These are phyloP conservation scores for Aureobasidium sp. DNA, from an alignment of 2,329 filamentous ascomycete species.

Conservation along the genomic window DNA sequence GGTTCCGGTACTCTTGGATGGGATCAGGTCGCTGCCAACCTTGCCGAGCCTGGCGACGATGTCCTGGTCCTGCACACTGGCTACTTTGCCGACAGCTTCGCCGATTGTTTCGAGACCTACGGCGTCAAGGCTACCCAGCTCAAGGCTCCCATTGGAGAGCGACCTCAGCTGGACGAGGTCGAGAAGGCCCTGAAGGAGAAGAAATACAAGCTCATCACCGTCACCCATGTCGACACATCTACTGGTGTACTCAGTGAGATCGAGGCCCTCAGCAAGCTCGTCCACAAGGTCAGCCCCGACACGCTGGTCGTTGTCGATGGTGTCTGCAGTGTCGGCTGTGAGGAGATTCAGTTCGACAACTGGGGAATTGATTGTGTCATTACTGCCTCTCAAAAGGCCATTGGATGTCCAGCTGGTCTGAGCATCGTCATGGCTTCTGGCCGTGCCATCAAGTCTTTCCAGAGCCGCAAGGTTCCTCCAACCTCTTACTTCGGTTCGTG, in stretches of 20 bases:
- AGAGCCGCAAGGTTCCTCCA: conserved; percentile 72
- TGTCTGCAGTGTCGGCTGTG: conserved; percentile 92
- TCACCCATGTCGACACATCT: conserved; percentile 96
- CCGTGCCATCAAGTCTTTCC: conserved; percentile 72
- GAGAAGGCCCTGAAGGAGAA: conserved; percentile 84
- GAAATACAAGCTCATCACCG: conserved; percentile 87
- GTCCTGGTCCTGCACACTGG: conserved; percentile 90
- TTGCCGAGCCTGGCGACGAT: conserved; percentile 82
- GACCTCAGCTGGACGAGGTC: conserved; percentile 78
- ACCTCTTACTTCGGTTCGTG: conserved; percentile 91
- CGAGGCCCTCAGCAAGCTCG: conserved; percentile 71
- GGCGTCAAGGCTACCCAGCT: conserved; percentile 85
- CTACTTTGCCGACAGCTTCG: conserved; percentile 95
- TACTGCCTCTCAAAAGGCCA: conserved; percentile 93
- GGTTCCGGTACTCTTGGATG: conserved; percentile 94
- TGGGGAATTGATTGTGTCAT: conserved; percentile 91
- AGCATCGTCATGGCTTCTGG: conserved; percentile 92
- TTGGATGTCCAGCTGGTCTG: conserved; percentile 88
- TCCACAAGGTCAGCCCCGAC: conserved; percentile 79
- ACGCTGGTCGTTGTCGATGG: conserved; percentile 91
- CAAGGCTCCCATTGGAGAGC: conserved; percentile 78
- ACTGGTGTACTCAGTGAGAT: conserved; percentile 93
- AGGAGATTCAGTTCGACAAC: conserved; percentile 92
- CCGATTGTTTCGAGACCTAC: conserved; percentile 85
- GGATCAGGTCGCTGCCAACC: conserved; percentile 92